Percentiles rank a stretch among this genome's conserved stretches.
Conservation (phyloP, 306 rosid species). For the Ormosia emarginata region DNA sequence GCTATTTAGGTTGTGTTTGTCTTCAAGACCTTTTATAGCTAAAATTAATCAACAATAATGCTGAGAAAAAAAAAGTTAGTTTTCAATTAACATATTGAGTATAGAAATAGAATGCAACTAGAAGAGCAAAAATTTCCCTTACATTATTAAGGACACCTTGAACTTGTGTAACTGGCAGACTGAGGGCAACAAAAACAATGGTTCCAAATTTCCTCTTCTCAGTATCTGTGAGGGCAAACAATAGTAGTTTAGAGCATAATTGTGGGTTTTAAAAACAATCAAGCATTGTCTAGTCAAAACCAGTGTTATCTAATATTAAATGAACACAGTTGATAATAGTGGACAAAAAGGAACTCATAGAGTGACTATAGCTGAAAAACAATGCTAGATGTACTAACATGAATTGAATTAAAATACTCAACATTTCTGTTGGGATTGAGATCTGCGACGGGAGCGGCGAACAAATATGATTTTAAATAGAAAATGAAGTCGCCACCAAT, state of each 20-base stretch:
- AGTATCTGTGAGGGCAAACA: slow-evolving; percentile 32
- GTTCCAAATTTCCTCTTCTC: slow-evolving; percentile 66
- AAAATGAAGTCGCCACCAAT: too few species aligned
- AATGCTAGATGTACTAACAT: slow-evolving; percentile 43
- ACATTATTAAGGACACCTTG: slow-evolving; percentile 51
- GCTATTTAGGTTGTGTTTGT: not conserved
- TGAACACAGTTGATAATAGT: not conserved
- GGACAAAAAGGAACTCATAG: not conserved
- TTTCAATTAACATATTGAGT: slow-evolving; percentile 7
- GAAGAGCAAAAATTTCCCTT: slow-evolving; percentile 35
- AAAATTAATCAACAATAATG: not conserved
- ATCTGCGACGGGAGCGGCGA: too few species aligned
- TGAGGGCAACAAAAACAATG: slow-evolving; percentile 86
- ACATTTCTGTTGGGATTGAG: too few species aligned
- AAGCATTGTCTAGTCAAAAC: not conserved
- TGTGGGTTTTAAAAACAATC: slow-evolving; percentile 3
- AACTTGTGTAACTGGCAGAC: slow-evolving; percentile 55
- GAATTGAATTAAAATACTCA: slow-evolving; percentile 76
- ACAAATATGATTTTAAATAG: too few species aligned
- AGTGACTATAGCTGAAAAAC: not conserved
- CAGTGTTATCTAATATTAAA: not conserved
- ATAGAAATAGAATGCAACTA: slow-evolving; percentile 3
- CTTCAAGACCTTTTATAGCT: not conserved
- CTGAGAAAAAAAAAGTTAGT: not conserved
- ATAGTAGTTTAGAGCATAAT: slow-evolving; percentile 9